Percentiles rank a stretch among this genome's conserved stretches.
These are phyloP conservation scores for Apiospora marii DNA, from an alignment of 2,329 filamentous ascomycete species.

Conservation along the genomic window DNA sequence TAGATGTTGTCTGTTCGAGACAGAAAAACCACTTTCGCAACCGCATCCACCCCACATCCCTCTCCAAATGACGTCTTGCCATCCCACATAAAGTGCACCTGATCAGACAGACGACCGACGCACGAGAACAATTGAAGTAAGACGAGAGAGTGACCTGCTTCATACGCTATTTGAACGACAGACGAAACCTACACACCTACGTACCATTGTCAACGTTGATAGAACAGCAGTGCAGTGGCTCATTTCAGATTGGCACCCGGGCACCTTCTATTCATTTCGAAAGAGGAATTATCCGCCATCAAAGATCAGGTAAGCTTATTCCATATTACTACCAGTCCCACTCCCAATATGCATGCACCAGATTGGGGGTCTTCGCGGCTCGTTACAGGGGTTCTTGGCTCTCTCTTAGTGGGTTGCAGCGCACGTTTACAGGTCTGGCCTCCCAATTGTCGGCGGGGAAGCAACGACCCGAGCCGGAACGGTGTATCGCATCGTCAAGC, in stretches of 20 bases:
- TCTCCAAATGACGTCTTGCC: background rate
- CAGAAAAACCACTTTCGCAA: background rate
- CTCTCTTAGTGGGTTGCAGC: background rate
- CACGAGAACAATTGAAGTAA: background rate
- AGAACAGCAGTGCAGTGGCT: background rate
- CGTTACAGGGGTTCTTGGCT: conserved; percentile 11
- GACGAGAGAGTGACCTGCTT: background rate
- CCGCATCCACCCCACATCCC: background rate
- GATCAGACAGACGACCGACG: background rate
- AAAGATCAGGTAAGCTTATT: conserved; percentile 3
- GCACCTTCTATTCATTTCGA: background rate
- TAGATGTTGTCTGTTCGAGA: background rate
- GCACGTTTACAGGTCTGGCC: background rate
- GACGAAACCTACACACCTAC: too few species aligned
- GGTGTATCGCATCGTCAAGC: conserved; percentile 9
- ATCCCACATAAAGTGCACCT: background rate
- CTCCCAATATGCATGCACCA: conserved; percentile 5
- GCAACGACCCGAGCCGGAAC: conserved; percentile 1
- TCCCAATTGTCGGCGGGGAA: background rate
- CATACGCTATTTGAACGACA: background rate
- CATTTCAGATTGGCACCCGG: background rate
- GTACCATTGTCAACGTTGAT: background rate
- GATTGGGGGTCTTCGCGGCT: conserved; percentile 1
- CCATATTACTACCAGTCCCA: background rate
- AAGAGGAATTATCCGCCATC: background rate